phyloP scores from a whole-genome alignment of 208 protist species.

The Trypanosoma platydactyli region DNA sequence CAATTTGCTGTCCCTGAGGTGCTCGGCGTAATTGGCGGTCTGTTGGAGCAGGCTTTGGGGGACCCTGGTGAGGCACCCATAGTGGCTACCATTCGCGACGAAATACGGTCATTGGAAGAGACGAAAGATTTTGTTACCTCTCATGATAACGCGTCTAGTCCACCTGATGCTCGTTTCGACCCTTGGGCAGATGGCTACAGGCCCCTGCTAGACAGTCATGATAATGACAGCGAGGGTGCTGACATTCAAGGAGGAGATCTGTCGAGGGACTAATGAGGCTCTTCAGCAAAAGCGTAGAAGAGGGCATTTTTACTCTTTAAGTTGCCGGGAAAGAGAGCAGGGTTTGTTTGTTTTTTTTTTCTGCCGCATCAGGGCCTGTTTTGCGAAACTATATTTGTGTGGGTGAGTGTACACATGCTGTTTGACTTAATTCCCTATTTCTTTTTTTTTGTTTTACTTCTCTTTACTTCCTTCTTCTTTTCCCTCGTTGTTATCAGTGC shows the following conservation, averaged over 20 bases:
- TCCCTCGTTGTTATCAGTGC: constrained; percentile 2
- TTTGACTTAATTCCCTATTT: background rate
- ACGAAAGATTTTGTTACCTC: background rate
- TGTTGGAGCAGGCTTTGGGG: constrained; percentile 34
- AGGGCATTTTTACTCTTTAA: no score
- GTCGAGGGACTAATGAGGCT: background rate
- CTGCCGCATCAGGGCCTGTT: background rate
- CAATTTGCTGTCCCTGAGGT: background rate
- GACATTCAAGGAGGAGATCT: constrained; percentile 8
- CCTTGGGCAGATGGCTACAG: constrained; percentile 2
- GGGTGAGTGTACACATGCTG: background rate
- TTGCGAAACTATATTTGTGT: background rate
- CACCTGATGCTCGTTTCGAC: background rate
- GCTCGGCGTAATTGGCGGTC: constrained; percentile 9
- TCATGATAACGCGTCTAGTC: background rate
- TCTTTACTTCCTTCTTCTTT: constrained; percentile 4
- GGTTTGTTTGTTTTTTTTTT: constrained; percentile 9
- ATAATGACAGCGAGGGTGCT: background rate
- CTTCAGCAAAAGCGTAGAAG: no score
- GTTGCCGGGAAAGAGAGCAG: no score
- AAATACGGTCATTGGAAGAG: background rate
- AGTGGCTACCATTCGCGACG: constrained; percentile 26
- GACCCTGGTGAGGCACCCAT: constrained; percentile 33
- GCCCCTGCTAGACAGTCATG: constrained; percentile 2
- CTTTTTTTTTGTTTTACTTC: constrained; percentile 16